phyloP scores from a whole-genome alignment of 345 rosid genomes.

The Sonneratia caseolaris region DNA sequence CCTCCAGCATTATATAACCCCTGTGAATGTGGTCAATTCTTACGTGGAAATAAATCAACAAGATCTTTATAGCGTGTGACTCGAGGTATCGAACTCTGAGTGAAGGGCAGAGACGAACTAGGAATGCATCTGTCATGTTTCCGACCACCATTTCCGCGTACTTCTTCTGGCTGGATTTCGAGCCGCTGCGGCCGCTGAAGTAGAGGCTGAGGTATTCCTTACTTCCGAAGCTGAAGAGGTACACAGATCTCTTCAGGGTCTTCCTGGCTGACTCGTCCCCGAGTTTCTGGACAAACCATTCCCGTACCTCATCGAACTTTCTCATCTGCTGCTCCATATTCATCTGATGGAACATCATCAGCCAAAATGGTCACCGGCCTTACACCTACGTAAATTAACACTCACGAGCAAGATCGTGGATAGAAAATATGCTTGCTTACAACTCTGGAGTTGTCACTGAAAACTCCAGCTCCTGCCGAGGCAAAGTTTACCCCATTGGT shows the following conservation, averaged over 20 bases:
- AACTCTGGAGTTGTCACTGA: not conserved
- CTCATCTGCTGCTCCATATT: conserved; percentile 2
- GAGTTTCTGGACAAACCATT: not conserved
- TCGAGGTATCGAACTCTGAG: not conserved
- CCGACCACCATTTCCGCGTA: not conserved
- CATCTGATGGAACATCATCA: not conserved
- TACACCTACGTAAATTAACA: not conserved
- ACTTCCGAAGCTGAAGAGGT: conserved; percentile 1
- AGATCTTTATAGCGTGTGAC: not conserved
- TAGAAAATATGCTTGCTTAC: not conserved
- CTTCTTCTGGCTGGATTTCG: not conserved
- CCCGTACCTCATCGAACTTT: not conserved
- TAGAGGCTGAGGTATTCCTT: conserved; percentile 3
- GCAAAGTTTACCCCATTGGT: not conserved
- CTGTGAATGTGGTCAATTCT: not conserved
- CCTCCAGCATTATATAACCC: conserved; percentile 11
- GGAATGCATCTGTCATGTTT: not conserved
- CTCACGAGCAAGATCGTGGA: not conserved
- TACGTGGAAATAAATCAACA: not conserved
- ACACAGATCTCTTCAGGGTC: conserved; percentile 4
- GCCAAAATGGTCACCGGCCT: not conserved
- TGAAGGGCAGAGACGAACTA: not conserved
- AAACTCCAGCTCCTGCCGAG: conserved; percentile 1
- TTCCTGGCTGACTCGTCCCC: not conserved
- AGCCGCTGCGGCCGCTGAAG: not conserved